These are phyloP conservation scores for Herpotrichia juniperi DNA, from an alignment of 2,329 filamentous ascomycete species.

Conservation along the genomic window DNA sequence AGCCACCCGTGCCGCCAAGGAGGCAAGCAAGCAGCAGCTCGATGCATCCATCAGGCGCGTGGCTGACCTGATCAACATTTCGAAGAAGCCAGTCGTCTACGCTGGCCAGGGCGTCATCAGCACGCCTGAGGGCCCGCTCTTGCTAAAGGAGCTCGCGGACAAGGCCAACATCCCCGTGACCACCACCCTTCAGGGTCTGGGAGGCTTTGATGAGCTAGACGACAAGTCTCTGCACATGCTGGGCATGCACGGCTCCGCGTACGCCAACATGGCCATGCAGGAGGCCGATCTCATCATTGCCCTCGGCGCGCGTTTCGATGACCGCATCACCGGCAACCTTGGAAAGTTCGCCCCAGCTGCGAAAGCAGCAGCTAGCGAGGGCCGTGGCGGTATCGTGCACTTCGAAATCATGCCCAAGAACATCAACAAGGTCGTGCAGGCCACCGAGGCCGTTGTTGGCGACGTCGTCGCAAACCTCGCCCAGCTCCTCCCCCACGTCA, in stretches of 20 bases:
- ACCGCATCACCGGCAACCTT: slow-evolving; percentile 85
- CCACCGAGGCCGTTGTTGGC: slow-evolving; percentile 92
- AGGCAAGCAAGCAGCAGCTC: slow-evolving; percentile 74
- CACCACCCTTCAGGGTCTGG: slow-evolving; percentile 92
- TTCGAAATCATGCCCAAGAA: slow-evolving; percentile 99
- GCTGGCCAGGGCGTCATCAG: slow-evolving; percentile 89
- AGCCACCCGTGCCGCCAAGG: slow-evolving; percentile 79
- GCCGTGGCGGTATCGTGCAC: slow-evolving; percentile 91
- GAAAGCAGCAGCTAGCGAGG: slow-evolving; percentile 81
- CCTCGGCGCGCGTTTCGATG: slow-evolving; percentile 91
- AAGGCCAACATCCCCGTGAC: slow-evolving; percentile 93
- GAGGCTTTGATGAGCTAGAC: slow-evolving; percentile 90
- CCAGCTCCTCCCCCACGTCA: slow-evolving; percentile 74
- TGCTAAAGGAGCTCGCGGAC: slow-evolving; percentile 85
- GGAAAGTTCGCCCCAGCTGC: slow-evolving; percentile 88
- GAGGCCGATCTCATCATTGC: slow-evolving; percentile 96
- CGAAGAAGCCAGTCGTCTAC: slow-evolving; percentile 95
- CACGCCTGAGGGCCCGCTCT: slow-evolving; percentile 75
- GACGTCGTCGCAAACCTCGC: slow-evolving; percentile 83
- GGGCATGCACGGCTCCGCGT: slow-evolving; percentile 96
- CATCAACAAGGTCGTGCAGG: slow-evolving; percentile 99
- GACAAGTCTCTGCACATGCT: slow-evolving; percentile 97
- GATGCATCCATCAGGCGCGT: slow-evolving; percentile 76
- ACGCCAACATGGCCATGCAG: slow-evolving; percentile 98
- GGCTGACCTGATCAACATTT: slow-evolving; percentile 80